phyloP scores from a whole-genome alignment of 228 moss, liverwort and hornwort species.

The Sphagnum fallax region DNA sequence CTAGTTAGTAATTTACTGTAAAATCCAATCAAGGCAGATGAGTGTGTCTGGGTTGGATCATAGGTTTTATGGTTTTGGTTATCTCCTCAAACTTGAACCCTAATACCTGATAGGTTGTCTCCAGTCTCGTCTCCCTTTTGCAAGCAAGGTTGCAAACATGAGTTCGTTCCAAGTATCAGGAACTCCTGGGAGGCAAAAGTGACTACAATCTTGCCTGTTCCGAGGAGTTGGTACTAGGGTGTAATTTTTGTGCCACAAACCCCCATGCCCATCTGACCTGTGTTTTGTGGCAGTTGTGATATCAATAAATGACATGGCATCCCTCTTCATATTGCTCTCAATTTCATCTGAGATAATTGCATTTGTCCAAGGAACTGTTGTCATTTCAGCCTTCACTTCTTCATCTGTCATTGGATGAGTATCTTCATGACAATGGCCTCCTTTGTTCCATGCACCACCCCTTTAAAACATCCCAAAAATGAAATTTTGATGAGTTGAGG shows the following conservation, averaged over 20 bases:
- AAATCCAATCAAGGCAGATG: too few relatives aligned
- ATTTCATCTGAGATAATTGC: conserved; percentile 24
- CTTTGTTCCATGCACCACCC: conserved; percentile 66
- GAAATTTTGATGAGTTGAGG: too few relatives aligned
- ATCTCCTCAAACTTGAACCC: not conserved
- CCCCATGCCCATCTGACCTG: conserved; percentile 61
- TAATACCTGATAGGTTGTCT: conserved; percentile 15
- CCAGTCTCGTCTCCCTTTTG: conserved; percentile 53
- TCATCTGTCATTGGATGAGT: conserved; percentile 40
- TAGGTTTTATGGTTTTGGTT: too few relatives aligned
- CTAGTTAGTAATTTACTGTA: too few relatives aligned
- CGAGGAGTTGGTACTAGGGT: conserved; percentile 6
- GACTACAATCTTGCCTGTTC: conserved; percentile 70
- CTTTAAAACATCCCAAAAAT: conserved; percentile 16
- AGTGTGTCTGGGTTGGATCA: too few relatives aligned
- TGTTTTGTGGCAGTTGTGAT: conserved; percentile 60
- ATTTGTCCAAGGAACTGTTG: conserved; percentile 34
- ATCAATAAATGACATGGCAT: conserved; percentile 44
- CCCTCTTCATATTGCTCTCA: conserved; percentile 11
- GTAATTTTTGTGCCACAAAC: conserved; percentile 19
- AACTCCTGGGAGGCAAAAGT: conserved; percentile 87
- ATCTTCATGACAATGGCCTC: conserved; percentile 60
- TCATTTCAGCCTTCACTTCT: conserved; percentile 23
- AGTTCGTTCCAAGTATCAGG: conserved; percentile 89
- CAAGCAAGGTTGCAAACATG: conserved; percentile 44